phyloP scores from a whole-genome alignment of 2,329 filamentous ascomycete genomes.

The Nemania sp. region DNA sequence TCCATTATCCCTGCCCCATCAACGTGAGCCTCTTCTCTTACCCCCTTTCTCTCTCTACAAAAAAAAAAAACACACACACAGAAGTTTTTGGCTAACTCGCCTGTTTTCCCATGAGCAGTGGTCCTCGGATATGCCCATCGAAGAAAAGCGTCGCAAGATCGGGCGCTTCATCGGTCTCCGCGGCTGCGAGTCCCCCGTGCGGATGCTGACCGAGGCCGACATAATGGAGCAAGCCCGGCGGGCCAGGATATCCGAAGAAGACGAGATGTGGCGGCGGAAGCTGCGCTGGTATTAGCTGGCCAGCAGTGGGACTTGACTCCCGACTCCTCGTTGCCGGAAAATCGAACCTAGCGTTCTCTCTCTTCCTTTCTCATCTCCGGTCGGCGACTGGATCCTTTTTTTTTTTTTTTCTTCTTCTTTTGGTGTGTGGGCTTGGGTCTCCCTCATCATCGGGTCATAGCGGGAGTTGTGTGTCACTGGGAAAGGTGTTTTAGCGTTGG shows the following conservation, averaged over 20 bases:
- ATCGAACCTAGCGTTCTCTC: neutral
- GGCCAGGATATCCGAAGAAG: conserved; percentile 44
- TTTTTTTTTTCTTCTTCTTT: neutral
- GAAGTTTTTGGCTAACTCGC: conserved; percentile 3
- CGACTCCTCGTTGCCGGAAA: neutral
- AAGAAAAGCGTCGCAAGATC: conserved; percentile 73
- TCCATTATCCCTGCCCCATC: conserved; percentile 70
- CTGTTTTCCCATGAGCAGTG: conserved; percentile 47
- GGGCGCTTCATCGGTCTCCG: conserved; percentile 74
- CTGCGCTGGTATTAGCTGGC: conserved; percentile 40
- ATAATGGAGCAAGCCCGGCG: conserved; percentile 32
- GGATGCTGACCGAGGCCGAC: conserved; percentile 40
- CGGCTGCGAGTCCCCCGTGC: conserved; percentile 60
- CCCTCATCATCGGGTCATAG: conserved; percentile 15
- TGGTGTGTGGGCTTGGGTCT: neutral
- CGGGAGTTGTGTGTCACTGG: conserved; percentile 7
- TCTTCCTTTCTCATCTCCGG: neutral
- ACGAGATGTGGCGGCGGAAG: conserved; percentile 56
- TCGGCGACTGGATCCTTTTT: neutral
- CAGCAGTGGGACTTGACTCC: too few relatives aligned
- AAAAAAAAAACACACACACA: neutral
- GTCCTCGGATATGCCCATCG: conserved; percentile 56
- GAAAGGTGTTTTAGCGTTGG: neutral
- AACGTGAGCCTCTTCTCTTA: conserved; percentile 31
- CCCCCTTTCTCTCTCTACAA: neutral